Evolutionary conservation across 2,329 filamentous ascomycete genomes (phyloP).

Genomic region (Byssothecium circinans): DNA sequence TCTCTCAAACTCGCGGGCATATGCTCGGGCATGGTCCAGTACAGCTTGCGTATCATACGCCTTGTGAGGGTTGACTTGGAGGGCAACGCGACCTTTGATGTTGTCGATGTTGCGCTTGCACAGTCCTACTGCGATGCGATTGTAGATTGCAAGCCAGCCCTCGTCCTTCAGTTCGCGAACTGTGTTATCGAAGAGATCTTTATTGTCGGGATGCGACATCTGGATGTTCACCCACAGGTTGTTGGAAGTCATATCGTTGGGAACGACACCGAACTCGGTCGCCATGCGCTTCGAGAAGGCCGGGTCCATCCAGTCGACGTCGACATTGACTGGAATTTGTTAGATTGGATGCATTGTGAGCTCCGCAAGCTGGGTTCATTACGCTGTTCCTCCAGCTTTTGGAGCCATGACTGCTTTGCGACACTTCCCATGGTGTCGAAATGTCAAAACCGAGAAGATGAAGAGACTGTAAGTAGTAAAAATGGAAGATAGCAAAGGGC

Average conservation of each 20-base stretch:
- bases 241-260: conserved; percentile 56
- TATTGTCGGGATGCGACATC: conserved; percentile 49
- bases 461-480: background rate
- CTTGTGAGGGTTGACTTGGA: conserved; percentile 53
- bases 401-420: conserved; percentile 43
- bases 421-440: conserved; percentile 37
- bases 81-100: conserved; percentile 52
- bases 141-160: conserved; percentile 54
- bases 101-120: conserved; percentile 52
- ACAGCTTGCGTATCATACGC: conserved; percentile 52
- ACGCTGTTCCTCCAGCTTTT: conserved; percentile 50
- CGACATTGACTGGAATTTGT: conserved; percentile 49
- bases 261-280: conserved; percentile 34
- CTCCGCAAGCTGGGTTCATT: conserved; percentile 17
- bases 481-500: background rate
- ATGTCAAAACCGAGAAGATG: background rate
- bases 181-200: conserved; percentile 46
- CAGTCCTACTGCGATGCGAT: conserved; percentile 52
- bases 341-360: background rate
- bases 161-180: conserved; percentile 50
- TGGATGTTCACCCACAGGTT: conserved; percentile 54
- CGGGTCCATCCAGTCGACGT: conserved; percentile 57
- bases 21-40: conserved; percentile 51
- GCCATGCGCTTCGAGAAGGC: conserved; percentile 52
- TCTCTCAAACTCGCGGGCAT: conserved; percentile 51